Evolutionary conservation across 495 filamentous ascomycete genomes (phyloP), one percentile per base, ranked within the genome.

Genomic region (Tuber brumale): DNA sequence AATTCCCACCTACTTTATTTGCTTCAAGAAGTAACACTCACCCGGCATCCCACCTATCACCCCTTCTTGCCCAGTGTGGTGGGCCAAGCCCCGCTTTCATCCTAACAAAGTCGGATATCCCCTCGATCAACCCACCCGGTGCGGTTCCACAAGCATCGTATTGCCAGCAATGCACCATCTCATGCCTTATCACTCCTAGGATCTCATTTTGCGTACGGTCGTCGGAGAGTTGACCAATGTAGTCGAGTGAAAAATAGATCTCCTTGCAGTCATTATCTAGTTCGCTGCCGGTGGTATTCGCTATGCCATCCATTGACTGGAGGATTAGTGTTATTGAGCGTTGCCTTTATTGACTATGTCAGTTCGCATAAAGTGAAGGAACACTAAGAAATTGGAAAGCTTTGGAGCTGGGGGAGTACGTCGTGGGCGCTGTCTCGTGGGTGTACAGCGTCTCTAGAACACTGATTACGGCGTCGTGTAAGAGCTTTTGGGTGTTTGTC

Each of bases 161-260:
- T 83, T 99, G 95, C 85, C 92, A 97, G 85, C 94, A 97, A 83
- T 99, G 95, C 18, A 98, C 95, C 77, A 97, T 91, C 85, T 99
- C 95, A 83, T 99, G 95, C 0, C 90, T 89, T 14, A 99, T 81
- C 3, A 99, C 93, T 57, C 95, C 95, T 18, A 87, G 84, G 75
- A 98, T 90, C 85, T 99, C 95, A 45, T 88, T 80, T 16, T 83
- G 77, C 21, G 83, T 83, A 19, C 86, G 86, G 2, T 84, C 72
- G 0, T 81, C 1, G 3, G 86, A 84, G 74, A 85, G 83, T 74
- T 84, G 82, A 46, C 82, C 77, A 80, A 98, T 90, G 85, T 97
- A 97, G 72, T 88, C 85, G 18, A 94, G 89, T 7, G 89, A 92
- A 85, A 97, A 88, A 85, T 97, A 93, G 75, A 99, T 97, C 81